phyloP scores from a whole-genome alignment of 768 basidiomycete species.

The Sutorius australiensis region DNA sequence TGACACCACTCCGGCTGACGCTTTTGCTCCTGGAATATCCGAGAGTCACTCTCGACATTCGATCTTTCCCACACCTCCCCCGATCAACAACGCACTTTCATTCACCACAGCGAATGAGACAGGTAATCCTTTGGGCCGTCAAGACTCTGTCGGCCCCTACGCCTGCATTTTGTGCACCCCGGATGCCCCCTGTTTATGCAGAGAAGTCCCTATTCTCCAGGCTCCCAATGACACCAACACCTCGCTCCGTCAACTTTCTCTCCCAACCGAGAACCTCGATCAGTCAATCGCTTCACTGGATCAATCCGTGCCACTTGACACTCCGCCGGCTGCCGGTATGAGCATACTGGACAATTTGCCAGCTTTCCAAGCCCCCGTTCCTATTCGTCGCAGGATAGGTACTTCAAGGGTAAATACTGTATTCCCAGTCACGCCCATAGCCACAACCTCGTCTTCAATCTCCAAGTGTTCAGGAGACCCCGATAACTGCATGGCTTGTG shows the following conservation, averaged over 20 bases:
- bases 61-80: slow-evolving; percentile 27
- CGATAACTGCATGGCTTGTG: slow-evolving; percentile 79
- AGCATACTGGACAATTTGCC: slow-evolving; percentile 77
- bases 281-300: slow-evolving; percentile 19
- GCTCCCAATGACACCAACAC: slow-evolving; percentile 23
- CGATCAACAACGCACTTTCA: slow-evolving; percentile 34
- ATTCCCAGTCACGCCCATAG: slow-evolving; percentile 46
- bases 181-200: slow-evolving; percentile 71
- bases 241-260: slow-evolving; percentile 10
- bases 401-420: slow-evolving; percentile 42
- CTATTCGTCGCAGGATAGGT: slow-evolving; percentile 59
- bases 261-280: slow-evolving; percentile 11
- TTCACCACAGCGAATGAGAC: slow-evolving; percentile 33
- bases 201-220: slow-evolving; percentile 57
- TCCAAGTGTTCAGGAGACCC: slow-evolving; percentile 80
- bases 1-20: slow-evolving; percentile 26
- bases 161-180: slow-evolving; percentile 74
- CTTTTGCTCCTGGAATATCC: slow-evolving; percentile 33
- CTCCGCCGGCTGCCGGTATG: slow-evolving; percentile 28
- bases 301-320: slow-evolving; percentile 26
- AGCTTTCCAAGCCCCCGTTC: slow-evolving; percentile 77
- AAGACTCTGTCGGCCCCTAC: slow-evolving; percentile 31
- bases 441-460: slow-evolving; percentile 28
- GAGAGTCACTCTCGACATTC: slow-evolving; percentile 25
- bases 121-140: slow-evolving; percentile 32